Percentiles rank a stretch among this genome's conserved stretches.
Evolutionary conservation across 2,329 filamentous ascomycete genomes (phyloP).

Genomic region (Seiridium unicorne): DNA sequence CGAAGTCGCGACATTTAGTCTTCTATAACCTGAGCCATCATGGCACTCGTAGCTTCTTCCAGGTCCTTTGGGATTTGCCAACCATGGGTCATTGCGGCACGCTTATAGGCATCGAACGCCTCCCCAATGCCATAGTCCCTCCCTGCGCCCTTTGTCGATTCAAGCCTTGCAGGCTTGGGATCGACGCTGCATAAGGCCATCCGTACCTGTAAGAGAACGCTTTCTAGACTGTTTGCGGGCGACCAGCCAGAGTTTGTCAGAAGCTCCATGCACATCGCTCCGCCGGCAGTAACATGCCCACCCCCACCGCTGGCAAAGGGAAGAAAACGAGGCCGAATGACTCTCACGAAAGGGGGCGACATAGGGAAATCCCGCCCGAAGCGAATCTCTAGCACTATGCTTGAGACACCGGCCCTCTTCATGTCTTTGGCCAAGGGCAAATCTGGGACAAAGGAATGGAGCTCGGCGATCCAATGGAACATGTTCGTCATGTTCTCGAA

Average conservation of each 20-base stretch:
- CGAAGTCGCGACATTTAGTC: no score
- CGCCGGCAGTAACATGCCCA: conserved; percentile 81
- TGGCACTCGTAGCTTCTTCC: conserved; percentile 22
- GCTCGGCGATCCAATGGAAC: conserved; percentile 89
- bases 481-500: conserved; percentile 65
- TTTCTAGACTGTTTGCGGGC: conserved; percentile 71
- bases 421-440: conserved; percentile 76
- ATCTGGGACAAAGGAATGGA: conserved; percentile 73
- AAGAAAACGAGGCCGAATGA: conserved; percentile 78
- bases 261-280: conserved; percentile 81
- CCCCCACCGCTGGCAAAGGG: conserved; percentile 72
- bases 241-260: conserved; percentile 84
- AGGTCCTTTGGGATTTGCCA: conserved; percentile 71
- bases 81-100: conserved; percentile 67
- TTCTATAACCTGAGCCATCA: background rate
- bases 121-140: conserved; percentile 66
- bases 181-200: conserved; percentile 70
- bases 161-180: conserved; percentile 70
- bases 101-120: conserved; percentile 70
- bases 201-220: conserved; percentile 76
- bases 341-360: conserved; percentile 79
- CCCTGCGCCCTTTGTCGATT: conserved; percentile 14
- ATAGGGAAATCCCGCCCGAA: conserved; percentile 77
- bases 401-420: conserved; percentile 57
- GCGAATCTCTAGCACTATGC: conserved; percentile 77